Percentiles rank a stretch among this genome's conserved stretches.
These are phyloP conservation scores for Fusarium sp. DNA, from an alignment of 2,329 filamentous ascomycete genomes.

Conservation along the genomic window DNA sequence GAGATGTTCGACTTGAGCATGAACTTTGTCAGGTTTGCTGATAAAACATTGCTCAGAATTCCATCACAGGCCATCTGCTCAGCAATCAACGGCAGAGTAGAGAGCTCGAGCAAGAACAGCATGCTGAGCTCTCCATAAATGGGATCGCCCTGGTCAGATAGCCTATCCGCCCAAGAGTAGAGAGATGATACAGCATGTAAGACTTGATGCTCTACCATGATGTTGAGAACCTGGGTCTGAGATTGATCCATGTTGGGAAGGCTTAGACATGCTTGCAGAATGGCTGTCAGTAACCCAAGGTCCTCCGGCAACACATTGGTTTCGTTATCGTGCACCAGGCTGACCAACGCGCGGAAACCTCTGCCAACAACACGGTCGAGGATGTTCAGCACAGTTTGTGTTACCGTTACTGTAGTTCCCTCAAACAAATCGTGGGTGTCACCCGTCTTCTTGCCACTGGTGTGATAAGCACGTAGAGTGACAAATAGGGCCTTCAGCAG, in stretches of 20 bases:
- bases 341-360: conserved; percentile 85
- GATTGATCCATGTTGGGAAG: conserved; percentile 81
- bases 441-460: conserved; percentile 48
- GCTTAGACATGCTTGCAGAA: conserved; percentile 85
- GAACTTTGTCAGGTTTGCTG: conserved; percentile 81
- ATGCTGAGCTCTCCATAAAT: conserved; percentile 94
- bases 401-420: conserved; percentile 59
- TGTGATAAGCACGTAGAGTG: conserved; percentile 75
- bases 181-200: conserved; percentile 86
- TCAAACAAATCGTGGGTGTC: conserved; percentile 53
- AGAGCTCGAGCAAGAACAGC: conserved; percentile 88
- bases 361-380: conserved; percentile 82
- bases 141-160: conserved; percentile 83
- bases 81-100: conserved; percentile 81
- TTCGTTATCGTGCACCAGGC: conserved; percentile 82
- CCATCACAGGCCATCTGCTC: conserved; percentile 92
- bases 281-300: conserved; percentile 86
- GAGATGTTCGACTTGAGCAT: conserved; percentile 79
- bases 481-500: conserved; percentile 89
- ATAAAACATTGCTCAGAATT: conserved; percentile 81
- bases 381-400: conserved; percentile 79
- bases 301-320: conserved; percentile 76
- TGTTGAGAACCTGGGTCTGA: conserved; percentile 77
- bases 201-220: conserved; percentile 77
- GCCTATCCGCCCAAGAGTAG: conserved; percentile 92